Conservation (phyloP, 306 rosid species). For the Neltuma alba region DNA sequence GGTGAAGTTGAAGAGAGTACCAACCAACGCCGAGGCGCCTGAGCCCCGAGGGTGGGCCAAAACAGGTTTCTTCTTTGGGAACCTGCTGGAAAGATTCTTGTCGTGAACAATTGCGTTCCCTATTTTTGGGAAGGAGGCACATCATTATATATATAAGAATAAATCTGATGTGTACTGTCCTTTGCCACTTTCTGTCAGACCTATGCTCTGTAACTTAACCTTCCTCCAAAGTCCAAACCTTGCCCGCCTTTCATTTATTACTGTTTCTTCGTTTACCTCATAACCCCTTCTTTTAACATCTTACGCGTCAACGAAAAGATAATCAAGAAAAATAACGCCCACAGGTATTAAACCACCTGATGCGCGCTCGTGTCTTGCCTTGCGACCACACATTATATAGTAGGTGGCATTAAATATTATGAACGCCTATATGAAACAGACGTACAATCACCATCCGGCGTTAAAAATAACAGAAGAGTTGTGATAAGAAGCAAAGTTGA, state of each 20-base stretch:
- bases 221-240: conserved; percentile 6
- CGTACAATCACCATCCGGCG: not conserved
- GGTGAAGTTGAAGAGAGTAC: conserved; percentile 58
- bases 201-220: conserved; percentile 25
- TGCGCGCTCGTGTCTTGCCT: not conserved
- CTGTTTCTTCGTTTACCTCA: not conserved
- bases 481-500: not conserved
- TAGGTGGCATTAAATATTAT: not conserved
- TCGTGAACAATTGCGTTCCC: conserved; percentile 29
- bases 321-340: not conserved
- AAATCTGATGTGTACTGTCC: conserved; percentile 38
- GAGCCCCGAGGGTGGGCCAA: conserved; percentile 60
- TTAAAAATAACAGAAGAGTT: not conserved
- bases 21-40: conserved; percentile 42
- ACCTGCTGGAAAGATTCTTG: conserved; percentile 60
- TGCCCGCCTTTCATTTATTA: not conserved
- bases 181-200: conserved; percentile 8
- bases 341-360: not conserved
- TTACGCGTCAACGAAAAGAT: not conserved
- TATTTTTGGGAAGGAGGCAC: not conserved
- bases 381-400: not conserved
- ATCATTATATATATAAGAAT: conserved; percentile 38
- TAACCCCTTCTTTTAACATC: not conserved
- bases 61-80: conserved; percentile 62
- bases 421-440: not conserved